Base-by-base conservation (phyloP, 805 yeast genomes). In the Kazachstania bromeliacearum region DNA sequence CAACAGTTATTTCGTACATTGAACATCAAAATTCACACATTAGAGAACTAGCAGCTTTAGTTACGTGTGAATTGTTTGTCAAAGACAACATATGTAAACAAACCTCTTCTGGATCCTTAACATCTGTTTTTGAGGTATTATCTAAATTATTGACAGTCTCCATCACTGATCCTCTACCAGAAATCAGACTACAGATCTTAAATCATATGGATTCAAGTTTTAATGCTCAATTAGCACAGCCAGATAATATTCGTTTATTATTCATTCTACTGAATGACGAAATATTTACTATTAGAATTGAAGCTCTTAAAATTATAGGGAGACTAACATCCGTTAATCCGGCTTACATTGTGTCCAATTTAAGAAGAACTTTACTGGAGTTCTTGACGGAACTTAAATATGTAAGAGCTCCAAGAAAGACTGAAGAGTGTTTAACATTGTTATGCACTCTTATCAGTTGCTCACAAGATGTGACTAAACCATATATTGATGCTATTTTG, bases 261-360 rank as follows among this genome's bases (percentile, higher is more conserved):
- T 84, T 89, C 50, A 81, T 85, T 63, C 88, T 95, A 0, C 64
- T 88, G 40, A 82, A 89, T 52, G 97, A 88, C 59, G 96, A 87
- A 55, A 72, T 71, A 2, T 89, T 89, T 51, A 75, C 73, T 7
- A 79, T 89, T 3, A 68, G 95, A 32, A 75, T 81, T 44, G 79
- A 74, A 5, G 81, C 94, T 0, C 73, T 89, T 31, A 70, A 69
- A 34, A 70, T 87, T 9, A 74, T 89, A 44, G 96, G 96, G 2
- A 69, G 96, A 35, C 61, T 89, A 14, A 78, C 95, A 0, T 62
- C 74, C 3, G 80, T 85, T 31, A 88, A 88, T 50, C 96, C 97
- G 1, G 96, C 97, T 0, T 88, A 85, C 56, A 83, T 89, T 44
- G 85, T 88, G 28, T 97, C 97, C 0, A 82, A 94, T 0, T 64